Evolutionary conservation across 805 yeast genomes (phyloP), one percentile per base, ranked within the genome.

Genomic region (Metschnikowia lunata): DNA sequence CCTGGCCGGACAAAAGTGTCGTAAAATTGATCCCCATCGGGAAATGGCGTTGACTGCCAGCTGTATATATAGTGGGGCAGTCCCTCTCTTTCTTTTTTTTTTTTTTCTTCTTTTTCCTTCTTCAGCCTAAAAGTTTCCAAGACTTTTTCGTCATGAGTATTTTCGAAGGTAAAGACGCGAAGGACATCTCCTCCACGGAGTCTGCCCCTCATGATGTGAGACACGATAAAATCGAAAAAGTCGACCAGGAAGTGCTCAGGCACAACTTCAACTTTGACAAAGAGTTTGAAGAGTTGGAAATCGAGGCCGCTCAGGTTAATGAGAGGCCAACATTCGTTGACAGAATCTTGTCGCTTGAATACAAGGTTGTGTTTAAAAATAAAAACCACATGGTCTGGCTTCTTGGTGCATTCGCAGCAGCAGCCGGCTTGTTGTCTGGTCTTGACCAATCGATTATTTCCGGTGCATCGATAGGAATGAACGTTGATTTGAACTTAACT

Each of bases 351-450:
- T 50, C 58, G 7, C 51, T 71, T 8, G 77, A 72, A 40, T 54
- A 62, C 47, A 61, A 67, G 40, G 54, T 72, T 8, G 51, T 71
- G 47, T 78, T 79, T 59, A 50, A 69, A 43, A 67, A 75, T 52
- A 75, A 72, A 45, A 64, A 59, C 32, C 54, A 72, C 55, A 55
- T 56, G 60, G 76, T 73, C 26, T 58, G 61, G 43, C 61, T 76
- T 51, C 63, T 80, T 38, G 86, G 83, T 15, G 58, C 57, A 12
- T 80, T 81, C 52, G 83, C 85, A 6, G 74, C 84, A 6, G 72
- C 76, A 47, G 85, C 83, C 27, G 88, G 88, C 42, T 58, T 80
- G 44, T 73, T 82, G 41, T 78, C 85, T 11, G 87, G 87, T 51
- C 63, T 80, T 37, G 88, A 82, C 62, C 87, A 82, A 67, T 78